phyloP scores from a whole-genome alignment of 805 yeast genomes.

The Myxozyma mucilagina region DNA sequence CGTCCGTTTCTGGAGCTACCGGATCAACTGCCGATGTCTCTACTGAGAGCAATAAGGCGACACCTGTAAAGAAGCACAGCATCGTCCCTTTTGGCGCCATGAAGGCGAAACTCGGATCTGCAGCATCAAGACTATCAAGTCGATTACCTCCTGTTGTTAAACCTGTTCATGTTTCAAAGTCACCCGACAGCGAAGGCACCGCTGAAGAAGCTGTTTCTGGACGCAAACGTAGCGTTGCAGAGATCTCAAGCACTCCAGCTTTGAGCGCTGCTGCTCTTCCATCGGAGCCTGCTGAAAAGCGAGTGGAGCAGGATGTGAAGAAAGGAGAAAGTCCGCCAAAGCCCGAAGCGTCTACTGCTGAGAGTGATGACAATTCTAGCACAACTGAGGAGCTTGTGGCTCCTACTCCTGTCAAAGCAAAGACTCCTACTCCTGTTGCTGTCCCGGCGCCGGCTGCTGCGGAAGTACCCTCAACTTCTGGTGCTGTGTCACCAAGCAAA shows the following conservation, averaged over 20 bases:
- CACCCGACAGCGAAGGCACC: not conserved
- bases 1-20: not conserved
- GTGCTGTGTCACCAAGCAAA: not conserved
- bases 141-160: conserved; percentile 3
- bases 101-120: conserved; percentile 10
- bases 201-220: not conserved
- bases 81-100: conserved; percentile 21
- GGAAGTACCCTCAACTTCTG: not conserved
- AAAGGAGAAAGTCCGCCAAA: not conserved
- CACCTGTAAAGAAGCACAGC: conserved; percentile 18
- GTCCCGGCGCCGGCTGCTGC: not conserved
- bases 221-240: conserved; percentile 11
- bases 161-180: not conserved
- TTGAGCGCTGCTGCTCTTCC: conserved; percentile 3
- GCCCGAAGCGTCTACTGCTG: not conserved
- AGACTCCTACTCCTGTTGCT: not conserved
- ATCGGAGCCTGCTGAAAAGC: conserved; percentile 9
- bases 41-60: not conserved
- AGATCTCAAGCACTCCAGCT: conserved; percentile 8
- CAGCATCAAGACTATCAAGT: not conserved
- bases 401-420: not conserved
- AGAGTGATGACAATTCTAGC: not conserved
- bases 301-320: conserved; percentile 5
- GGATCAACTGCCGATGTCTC: not conserved
- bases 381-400: not conserved